Evolutionary conservation across 768 basidiomycete genomes (phyloP).

Genomic region (Brasilioporus rufonigricans): DNA sequence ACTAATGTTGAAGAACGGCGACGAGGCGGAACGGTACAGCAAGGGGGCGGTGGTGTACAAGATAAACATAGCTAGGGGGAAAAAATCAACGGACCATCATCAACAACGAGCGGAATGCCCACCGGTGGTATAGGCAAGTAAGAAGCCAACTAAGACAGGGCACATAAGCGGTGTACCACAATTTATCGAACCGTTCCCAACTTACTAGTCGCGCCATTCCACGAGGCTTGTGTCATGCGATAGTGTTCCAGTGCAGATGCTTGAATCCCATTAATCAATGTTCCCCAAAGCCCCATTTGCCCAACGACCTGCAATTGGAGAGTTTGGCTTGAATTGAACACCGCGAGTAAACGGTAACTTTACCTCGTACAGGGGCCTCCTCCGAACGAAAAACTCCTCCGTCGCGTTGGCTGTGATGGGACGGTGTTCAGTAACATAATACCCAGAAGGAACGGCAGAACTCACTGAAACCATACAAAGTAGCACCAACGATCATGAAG

Average conservation of each 20-base stretch:
- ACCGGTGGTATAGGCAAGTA: slow-evolving; percentile 51
- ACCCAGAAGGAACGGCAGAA: slow-evolving; percentile 13
- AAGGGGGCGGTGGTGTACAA: slow-evolving; percentile 85
- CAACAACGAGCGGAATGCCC: background rate
- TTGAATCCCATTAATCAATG: slow-evolving; percentile 76
- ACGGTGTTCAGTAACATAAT: background rate
- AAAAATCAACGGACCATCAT: background rate
- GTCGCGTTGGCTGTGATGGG: slow-evolving; percentile 69
- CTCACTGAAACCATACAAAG: slow-evolving; percentile 83
- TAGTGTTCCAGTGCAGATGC: slow-evolving; percentile 72
- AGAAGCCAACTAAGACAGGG: slow-evolving; percentile 42
- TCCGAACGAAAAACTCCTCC: slow-evolving; percentile 84
- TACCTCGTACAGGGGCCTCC: slow-evolving; percentile 75
- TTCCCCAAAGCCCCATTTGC: slow-evolving; percentile 83
- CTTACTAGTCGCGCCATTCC: slow-evolving; percentile 72
- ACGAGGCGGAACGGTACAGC: slow-evolving; percentile 82
- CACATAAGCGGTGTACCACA: background rate
- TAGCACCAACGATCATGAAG: slow-evolving; percentile 85
- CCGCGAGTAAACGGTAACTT: background rate
- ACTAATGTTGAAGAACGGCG: slow-evolving; percentile 82
- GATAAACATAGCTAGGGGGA: slow-evolving; percentile 68
- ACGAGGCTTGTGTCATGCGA: slow-evolving; percentile 60
- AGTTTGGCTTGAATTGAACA: background rate
- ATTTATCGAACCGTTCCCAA: slow-evolving; percentile 33
- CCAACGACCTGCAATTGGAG: slow-evolving; percentile 59